Base-by-base conservation (phyloP, 2,329 filamentous ascomycete genomes). In the Diaporthe longicolla region DNA sequence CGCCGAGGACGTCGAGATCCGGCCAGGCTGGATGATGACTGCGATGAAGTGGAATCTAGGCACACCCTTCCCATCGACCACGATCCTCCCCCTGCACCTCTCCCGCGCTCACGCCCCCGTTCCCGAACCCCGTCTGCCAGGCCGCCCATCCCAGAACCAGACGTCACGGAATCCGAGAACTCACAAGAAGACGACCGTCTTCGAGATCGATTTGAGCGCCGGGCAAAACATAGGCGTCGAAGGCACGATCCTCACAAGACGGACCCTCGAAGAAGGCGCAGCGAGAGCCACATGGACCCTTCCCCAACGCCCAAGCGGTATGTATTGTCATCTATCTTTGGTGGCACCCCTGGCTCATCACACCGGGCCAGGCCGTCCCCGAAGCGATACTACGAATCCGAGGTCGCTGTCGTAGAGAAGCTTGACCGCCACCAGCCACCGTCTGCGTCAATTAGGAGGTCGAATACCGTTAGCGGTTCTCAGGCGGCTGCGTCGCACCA, bases 401-500 rank as follows among this genome's bases (percentile, higher is more conserved):
- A 83, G 55, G 75, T 76, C 45, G 69, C 74, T 35, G 80, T 81
- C 48, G 35, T 78, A 37, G 80, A 81, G n/a, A 82, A 79, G 72
- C 61, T 66, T 26, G 74, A 71, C 52, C 72, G 59, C 24, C 73
- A 73, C 48, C 72, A 71, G 37, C 74, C 72, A 40, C 79, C 80
- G 10, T 70, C 80, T 21, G 78, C 82, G 37, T 78, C 80, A 5
- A 76, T 78, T 65, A 77, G 76, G 73, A 79, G 81, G 73, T 79
- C 82, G 19, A 81, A 82, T 65, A 82, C 82, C 35, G 81, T 81
- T 52, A 78, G 80, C 70, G 78, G 78, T 37, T 82, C 84, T 19
- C 80, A 83, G 74, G 76, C 80, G 55, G 79, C 82, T 13, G 81
- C 83, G 19, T 79, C 82, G 69, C 81, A 73, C 73, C 66, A 71